A percentile compares a stretch with the other conserved stretches of the same genome.
Conservation (phyloP, 352 stramenopile genomes). For the Globisporangium splendens region DNA sequence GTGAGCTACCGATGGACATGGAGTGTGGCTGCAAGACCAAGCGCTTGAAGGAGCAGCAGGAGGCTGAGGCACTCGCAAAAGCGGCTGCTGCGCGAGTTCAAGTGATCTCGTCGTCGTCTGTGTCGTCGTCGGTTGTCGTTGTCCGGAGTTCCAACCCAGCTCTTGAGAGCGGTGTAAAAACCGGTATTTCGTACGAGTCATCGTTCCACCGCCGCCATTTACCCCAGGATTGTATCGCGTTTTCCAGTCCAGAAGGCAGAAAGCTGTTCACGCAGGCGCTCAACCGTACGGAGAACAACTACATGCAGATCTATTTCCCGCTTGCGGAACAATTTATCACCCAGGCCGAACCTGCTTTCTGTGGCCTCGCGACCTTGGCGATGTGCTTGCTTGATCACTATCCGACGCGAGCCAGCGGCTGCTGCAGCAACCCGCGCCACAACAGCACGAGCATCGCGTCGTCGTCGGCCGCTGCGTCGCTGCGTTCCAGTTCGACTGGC, state of each 20-base stretch:
- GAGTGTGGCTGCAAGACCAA: slow-evolving; percentile 46
- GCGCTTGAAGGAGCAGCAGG: slow-evolving; percentile 33
- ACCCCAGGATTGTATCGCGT: slow-evolving; percentile 38
- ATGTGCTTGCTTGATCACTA: slow-evolving; percentile 47
- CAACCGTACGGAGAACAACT: slow-evolving; percentile 30
- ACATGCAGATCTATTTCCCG: slow-evolving; percentile 91
- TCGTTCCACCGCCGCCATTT: slow-evolving; percentile 62
- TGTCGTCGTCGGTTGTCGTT: neutral
- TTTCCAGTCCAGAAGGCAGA: slow-evolving; percentile 52
- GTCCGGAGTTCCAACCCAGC: slow-evolving; percentile 5
- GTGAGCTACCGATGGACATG: slow-evolving; percentile 44
- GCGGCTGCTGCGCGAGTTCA: slow-evolving; percentile 6
- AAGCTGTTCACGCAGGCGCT: slow-evolving; percentile 58
- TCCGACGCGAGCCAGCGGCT: slow-evolving; percentile 1
- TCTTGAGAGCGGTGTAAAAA: neutral
- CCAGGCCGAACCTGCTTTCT: slow-evolving; percentile 91
- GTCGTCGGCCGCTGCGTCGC: neutral
- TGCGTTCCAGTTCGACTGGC: neutral
- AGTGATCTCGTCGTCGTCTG: slow-evolving; percentile 9
- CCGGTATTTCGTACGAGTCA: slow-evolving; percentile 14
- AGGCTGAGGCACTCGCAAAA: slow-evolving; percentile 24
- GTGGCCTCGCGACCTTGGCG: slow-evolving; percentile 75
- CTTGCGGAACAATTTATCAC: slow-evolving; percentile 87
- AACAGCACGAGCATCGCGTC: slow-evolving; percentile 11
- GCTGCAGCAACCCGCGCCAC: slow-evolving; percentile 5